These are phyloP conservation scores for Ampelomyces quisqualis DNA, from an alignment of 2,329 filamentous ascomycete species.

Conservation along the genomic window DNA sequence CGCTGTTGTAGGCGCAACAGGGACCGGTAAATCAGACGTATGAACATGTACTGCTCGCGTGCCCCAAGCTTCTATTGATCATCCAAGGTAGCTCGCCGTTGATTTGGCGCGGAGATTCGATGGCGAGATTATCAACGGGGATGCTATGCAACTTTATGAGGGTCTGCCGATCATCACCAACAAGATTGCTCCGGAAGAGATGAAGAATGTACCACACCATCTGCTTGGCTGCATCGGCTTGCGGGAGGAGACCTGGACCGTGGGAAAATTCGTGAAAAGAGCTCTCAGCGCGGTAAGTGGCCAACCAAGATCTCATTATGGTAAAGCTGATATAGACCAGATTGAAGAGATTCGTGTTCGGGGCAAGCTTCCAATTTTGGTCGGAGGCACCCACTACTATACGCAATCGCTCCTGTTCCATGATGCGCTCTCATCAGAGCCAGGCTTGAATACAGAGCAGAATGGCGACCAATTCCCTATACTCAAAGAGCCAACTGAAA, in stretches of 20 bases:
- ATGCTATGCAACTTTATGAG: slow-evolving; percentile 96
- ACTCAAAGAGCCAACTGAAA: slow-evolving; percentile 67
- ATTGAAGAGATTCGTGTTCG: slow-evolving; percentile 77
- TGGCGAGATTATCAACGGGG: slow-evolving; percentile 94
- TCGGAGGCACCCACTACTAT: slow-evolving; percentile 96
- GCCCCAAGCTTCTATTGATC: background rate
- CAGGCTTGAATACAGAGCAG: slow-evolving; percentile 33
- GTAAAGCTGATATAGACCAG: slow-evolving; percentile 17
- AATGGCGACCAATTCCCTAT: slow-evolving; percentile 60
- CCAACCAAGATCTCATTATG: fast-evolving
- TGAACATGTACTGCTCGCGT: slow-evolving; percentile 13
- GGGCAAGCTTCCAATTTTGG: slow-evolving; percentile 82
- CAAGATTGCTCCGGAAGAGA: slow-evolving; percentile 76
- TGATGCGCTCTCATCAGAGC: slow-evolving; percentile 61
- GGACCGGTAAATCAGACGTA: slow-evolving; percentile 91
- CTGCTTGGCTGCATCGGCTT: slow-evolving; percentile 76
- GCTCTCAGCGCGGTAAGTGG: slow-evolving; percentile 57
- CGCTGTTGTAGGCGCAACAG: slow-evolving; percentile 83
- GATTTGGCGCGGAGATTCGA: slow-evolving; percentile 80
- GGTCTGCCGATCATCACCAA: slow-evolving; percentile 95
- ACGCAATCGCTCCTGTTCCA: slow-evolving; percentile 84
- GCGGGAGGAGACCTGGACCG: slow-evolving; percentile 78
- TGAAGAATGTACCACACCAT: slow-evolving; percentile 81
- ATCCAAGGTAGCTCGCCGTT: slow-evolving; percentile 71
- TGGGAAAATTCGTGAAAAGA: slow-evolving; percentile 72